phyloP scores from a whole-genome alignment of 306 rosid species.

The Datisca glomerata region DNA sequence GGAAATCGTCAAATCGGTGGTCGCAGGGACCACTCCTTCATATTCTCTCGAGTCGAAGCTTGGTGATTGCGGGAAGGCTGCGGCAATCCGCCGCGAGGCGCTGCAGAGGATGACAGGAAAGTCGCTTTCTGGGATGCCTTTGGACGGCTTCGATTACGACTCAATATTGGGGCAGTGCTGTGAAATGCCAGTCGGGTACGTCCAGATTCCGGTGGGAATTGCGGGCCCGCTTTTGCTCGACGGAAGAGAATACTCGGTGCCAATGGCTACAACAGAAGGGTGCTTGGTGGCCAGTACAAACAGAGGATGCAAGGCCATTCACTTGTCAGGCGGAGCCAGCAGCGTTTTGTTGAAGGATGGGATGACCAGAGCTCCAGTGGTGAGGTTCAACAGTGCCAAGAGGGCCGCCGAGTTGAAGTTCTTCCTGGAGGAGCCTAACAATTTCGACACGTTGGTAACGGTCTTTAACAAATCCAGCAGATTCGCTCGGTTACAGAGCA shows the following conservation, averaged over 20 bases:
- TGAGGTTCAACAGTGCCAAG: slow-evolving; percentile 47
- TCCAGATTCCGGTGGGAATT: slow-evolving; percentile 84
- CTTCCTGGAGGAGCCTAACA: slow-evolving; percentile 50
- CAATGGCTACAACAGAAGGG: slow-evolving; percentile 96
- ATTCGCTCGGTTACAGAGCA: slow-evolving; percentile 49
- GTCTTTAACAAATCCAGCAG: slow-evolving; percentile 89
- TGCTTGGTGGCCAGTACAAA: slow-evolving; percentile 78
- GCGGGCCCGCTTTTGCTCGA: slow-evolving; percentile 75
- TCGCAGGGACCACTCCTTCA: slow-evolving; percentile 49
- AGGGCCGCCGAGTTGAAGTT: slow-evolving; percentile 72
- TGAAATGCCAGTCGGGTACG: slow-evolving; percentile 79
- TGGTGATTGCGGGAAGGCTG: slow-evolving; percentile 55
- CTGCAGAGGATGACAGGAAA: slow-evolving; percentile 42
- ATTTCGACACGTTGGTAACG: slow-evolving; percentile 45
- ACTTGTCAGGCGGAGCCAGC: slow-evolving; percentile 65
- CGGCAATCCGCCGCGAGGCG: slow-evolving; percentile 48
- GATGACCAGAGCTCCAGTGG: slow-evolving; percentile 89
- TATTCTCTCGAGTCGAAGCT: slow-evolving; percentile 59
- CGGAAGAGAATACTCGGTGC: slow-evolving; percentile 55
- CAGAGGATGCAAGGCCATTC: slow-evolving; percentile 82
- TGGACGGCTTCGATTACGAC: slow-evolving; percentile 63
- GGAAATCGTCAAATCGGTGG: slow-evolving; percentile 40
- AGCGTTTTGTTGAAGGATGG: slow-evolving; percentile 52
- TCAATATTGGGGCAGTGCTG: slow-evolving; percentile 89
- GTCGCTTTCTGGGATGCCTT: slow-evolving; percentile 47